Evolutionary conservation across 306 rosid genomes (phyloP).

Genomic region (Trifolium dubium): DNA sequence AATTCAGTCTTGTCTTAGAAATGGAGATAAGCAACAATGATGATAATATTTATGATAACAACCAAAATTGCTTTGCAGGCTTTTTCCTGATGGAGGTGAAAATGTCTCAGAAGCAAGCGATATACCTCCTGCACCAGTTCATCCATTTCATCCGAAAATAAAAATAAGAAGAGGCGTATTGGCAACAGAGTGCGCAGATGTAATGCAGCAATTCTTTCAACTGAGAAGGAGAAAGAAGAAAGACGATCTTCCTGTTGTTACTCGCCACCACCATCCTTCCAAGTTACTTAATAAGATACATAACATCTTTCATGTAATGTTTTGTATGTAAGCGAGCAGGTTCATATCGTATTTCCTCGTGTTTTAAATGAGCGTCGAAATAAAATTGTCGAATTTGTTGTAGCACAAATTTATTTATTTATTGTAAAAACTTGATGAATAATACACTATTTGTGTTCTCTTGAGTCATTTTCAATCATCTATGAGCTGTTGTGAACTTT

Average conservation of each 20-base stretch:
- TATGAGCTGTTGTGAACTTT: slow-evolving; percentile 14
- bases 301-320: slow-evolving; percentile 69
- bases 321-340: slow-evolving; percentile 56
- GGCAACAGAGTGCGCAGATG: slow-evolving; percentile 80
- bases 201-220: slow-evolving; percentile 93
- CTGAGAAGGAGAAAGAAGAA: slow-evolving; percentile 73
- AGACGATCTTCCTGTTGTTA: slow-evolving; percentile 46
- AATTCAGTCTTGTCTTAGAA: background rate
- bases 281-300: slow-evolving; percentile 76
- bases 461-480: slow-evolving; percentile 10
- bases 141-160: slow-evolving; percentile 94
- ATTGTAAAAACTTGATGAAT: slow-evolving; percentile 13
- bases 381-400: too few species aligned
- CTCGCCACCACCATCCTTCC: slow-evolving; percentile 63
- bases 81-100: slow-evolving; percentile 75
- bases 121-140: slow-evolving; percentile 75
- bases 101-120: slow-evolving; percentile 53
- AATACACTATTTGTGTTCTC: slow-evolving; percentile 2
- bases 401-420: background rate
- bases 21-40: slow-evolving; percentile 21
- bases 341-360: slow-evolving; percentile 16
- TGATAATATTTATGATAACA: background rate
- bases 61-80: slow-evolving; percentile 54
- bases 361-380: slow-evolving; percentile 32
- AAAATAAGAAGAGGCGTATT: slow-evolving; percentile 74